Base-by-base conservation (phyloP, 305 asterid species). In the Solanum chacoense region DNA sequence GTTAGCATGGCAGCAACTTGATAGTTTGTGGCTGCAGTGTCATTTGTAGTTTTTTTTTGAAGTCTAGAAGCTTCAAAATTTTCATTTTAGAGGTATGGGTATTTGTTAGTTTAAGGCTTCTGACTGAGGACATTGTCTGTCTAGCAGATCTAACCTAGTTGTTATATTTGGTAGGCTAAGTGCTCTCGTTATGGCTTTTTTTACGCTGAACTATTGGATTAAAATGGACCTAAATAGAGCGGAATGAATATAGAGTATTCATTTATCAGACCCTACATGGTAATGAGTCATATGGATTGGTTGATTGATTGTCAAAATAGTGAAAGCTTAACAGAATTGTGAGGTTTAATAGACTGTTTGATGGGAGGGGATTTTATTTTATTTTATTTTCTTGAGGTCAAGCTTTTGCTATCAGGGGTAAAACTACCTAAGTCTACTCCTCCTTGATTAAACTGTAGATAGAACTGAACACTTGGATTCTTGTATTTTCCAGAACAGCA, bases 401-500 rank as follows among this genome's bases (percentile, higher is more conserved):
- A 42, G 24, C 73, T 45, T 80, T 45, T 81, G 71, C 86, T 45
- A 42, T 28, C 69, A 16, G 38, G 4, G 18, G 29, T 81, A 28
- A 80, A 35, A 26, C 86, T 42, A 18, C 86, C 9, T 29, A 81
- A 29, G 86, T 81, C 86, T 18, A 18, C 86, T 45, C 38, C 69
- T 42, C 86, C 28, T 83, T 11, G 72, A 45, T 83, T 74, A 18
- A 83, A 85, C 36, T 40, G 36, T 59, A 6, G 36, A 71, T 38
- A 86, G 40, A 69, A 87, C 88, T 87, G 85, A 74, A 42, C 55
- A 42, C 4, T 87, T 59, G 40, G 42, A 87, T n/a, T 87, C 3
- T 40, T 87, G 50, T 40, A 40, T 50, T 45, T 72, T 92, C 74
- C 95, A 94, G 96, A 93, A 94, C 96, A 91, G 93, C 93, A 86